Base-by-base conservation (phyloP, 257 asterid genomes). In the Verbena officinalis region DNA sequence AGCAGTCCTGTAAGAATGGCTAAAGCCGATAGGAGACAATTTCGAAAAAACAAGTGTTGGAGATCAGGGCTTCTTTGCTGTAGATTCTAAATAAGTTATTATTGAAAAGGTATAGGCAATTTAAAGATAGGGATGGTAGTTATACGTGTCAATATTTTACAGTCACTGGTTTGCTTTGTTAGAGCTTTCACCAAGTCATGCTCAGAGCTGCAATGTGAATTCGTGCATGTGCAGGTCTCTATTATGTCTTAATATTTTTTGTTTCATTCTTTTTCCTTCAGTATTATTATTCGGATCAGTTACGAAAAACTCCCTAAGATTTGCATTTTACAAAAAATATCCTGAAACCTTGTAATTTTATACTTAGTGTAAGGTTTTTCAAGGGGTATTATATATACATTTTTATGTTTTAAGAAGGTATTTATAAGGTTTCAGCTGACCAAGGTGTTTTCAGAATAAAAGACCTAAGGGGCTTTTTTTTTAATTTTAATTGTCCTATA, bases 1-100 rank as follows among this genome's bases (percentile, higher is more conserved):
- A 84, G 96, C 85, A 94, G 97, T 65, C 99, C 97, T 2, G 96
- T 86, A n/a, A 76, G 96, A 58, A 94, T 94, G 97, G 83, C 76
- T 14, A 88, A 86, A 68, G 93, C 91, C 0, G 95, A 90, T 17
- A 42, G 87, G 72, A 83, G 83, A 64, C 77, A 74, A 64, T 69
- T 77, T 39, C 75, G 87, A 53, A 93, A 84, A 65, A 89, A 78
- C 36, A 78, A 65, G 74, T 83, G 91, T 19, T 94, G 97, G 99
- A 85, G 70, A 73, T 84, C 85, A 50, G 90, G 95, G 23, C 71
- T 90, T 62, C 84, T 86, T 44, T 94, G 99, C 84, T 94, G 95
- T 84, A 86, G 85, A 84, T 87, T 87, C 87, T 89, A 63, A 84
- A 52, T 46, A 59, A 34, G 38, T 48, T 64, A 55, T 72, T 83